Conservation (phyloP, 495 filamentous ascomycete genomes). For the Venustampulla echinocandica region DNA sequence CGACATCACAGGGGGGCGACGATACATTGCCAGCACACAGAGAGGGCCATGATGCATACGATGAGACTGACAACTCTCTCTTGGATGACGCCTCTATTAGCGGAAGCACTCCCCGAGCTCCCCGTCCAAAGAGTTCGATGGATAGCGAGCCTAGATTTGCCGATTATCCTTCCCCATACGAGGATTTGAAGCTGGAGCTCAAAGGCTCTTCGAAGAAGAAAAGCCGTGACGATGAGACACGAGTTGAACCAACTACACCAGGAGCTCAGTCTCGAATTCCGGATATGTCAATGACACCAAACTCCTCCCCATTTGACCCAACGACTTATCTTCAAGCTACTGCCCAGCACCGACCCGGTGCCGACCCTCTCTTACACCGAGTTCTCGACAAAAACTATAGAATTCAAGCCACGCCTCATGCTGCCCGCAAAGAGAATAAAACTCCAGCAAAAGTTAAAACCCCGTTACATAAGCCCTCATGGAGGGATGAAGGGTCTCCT, state of each 20-base stretch:
- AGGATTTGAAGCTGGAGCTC: constrained; percentile 51
- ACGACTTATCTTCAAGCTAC: constrained; percentile 29
- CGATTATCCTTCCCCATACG: constrained; percentile 59
- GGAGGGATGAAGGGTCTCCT: constrained; percentile 39
- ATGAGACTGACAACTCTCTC: constrained; percentile 40
- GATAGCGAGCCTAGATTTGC: constrained; percentile 39
- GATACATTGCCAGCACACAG: constrained; percentile 17
- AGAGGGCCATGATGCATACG: constrained; percentile 25
- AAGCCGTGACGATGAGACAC: constrained; percentile 33
- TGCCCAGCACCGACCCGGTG: constrained; percentile 33
- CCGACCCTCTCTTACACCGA: constrained; percentile 75
- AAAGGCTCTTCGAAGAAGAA: constrained; percentile 29
- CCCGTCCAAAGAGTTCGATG: constrained; percentile 33
- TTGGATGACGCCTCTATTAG: constrained; percentile 44
- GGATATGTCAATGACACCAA: constrained; percentile 48
- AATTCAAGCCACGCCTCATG: constrained; percentile 81
- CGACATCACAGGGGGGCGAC: constrained; percentile 26
- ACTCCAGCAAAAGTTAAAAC: too few relatives aligned
- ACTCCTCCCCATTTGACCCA: constrained; percentile 27
- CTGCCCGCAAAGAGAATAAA: constrained; percentile 26
- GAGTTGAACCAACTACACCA: constrained; percentile 35
- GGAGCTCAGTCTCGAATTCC: constrained; percentile 34
- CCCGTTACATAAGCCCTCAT: constrained; percentile 23
- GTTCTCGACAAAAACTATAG: constrained; percentile 91
- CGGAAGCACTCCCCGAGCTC: constrained; percentile 44